Evolutionary conservation across 306 rosid species (phyloP).

Genomic region (Fragaria iinumae): DNA sequence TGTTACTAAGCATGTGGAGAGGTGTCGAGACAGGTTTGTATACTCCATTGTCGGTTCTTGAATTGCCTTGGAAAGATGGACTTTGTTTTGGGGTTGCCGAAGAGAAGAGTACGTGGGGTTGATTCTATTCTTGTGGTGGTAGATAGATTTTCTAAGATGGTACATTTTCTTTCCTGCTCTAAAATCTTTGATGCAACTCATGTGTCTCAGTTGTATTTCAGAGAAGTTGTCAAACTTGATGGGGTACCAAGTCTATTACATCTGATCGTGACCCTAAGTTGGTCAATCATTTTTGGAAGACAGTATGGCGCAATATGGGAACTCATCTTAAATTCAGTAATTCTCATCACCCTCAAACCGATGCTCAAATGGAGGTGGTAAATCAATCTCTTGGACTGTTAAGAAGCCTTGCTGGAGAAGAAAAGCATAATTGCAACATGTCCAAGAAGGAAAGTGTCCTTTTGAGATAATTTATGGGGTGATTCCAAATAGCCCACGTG

Average conservation of each 20-base stretch:
- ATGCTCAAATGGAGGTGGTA: not conserved
- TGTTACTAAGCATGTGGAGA: no score
- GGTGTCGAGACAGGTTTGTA: no score
- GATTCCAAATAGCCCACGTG: not conserved
- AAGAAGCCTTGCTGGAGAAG: not conserved
- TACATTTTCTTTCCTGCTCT: not conserved
- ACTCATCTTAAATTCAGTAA: not conserved
- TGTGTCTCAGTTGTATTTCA: not conserved
- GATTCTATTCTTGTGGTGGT: not conserved
- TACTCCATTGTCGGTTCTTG: no score
- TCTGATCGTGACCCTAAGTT: not conserved
- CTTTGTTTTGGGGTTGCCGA: not conserved
- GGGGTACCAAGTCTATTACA: not conserved
- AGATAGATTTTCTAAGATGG: not conserved
- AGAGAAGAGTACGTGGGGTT: not conserved
- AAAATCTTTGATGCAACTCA: not conserved
- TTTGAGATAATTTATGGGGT: slow-evolving; percentile 1
- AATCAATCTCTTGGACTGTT: not conserved
- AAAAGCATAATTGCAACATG: not conserved
- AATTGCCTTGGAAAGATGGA: no score
- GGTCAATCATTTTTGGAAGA: not conserved
- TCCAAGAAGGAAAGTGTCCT: not conserved
- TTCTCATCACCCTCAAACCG: not conserved
- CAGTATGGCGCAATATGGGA: not conserved
- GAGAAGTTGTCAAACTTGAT: not conserved